Evolutionary conservation across 2,329 filamentous ascomycete species (phyloP).

Genomic region (Thielaviopsis musarum): DNA sequence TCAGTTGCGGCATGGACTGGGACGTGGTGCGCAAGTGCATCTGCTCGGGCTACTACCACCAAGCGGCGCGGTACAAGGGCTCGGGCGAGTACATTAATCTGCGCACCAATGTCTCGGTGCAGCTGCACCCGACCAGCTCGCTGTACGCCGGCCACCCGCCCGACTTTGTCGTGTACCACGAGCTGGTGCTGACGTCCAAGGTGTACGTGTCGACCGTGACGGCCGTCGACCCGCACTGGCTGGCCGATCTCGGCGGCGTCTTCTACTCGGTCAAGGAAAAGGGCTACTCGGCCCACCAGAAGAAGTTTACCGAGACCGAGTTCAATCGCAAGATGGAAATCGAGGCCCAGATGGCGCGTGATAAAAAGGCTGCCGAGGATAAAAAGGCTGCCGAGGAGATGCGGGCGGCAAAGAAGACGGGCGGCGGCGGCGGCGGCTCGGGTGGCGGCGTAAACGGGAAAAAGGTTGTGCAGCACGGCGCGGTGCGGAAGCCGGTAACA

Average conservation of each 20-base stretch:
- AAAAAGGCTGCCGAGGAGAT: constrained; percentile 33
- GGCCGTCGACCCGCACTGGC: constrained; percentile 89
- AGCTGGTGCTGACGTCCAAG: constrained; percentile 88
- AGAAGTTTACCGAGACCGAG: constrained; percentile 74
- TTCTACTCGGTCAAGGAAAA: constrained; percentile 98
- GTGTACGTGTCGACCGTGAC: constrained; percentile 98
- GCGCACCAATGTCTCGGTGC: constrained; percentile 82
- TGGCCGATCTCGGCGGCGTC: constrained; percentile 87
- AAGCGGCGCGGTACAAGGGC: constrained; percentile 89
- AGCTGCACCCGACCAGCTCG: constrained; percentile 84
- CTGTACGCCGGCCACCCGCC: constrained; percentile 91
- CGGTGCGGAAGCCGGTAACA: constrained; percentile 33
- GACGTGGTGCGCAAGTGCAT: constrained; percentile 92
- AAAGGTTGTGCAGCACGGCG: constrained; percentile 44
- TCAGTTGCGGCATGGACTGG: constrained; percentile 91
- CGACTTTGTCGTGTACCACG: constrained; percentile 96
- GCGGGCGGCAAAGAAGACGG: constrained; percentile 28
- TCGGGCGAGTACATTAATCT: constrained; percentile 96
- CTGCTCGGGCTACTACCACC: constrained; percentile 94
- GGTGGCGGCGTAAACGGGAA: constrained; percentile 22
- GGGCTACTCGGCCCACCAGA: constrained; percentile 76
- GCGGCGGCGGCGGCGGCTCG: no score
- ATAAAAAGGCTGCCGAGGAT: constrained; percentile 53
- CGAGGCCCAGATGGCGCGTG: constrained; percentile 77
- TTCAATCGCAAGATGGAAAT: constrained; percentile 90